Evolutionary conservation across 768 basidiomycete genomes (phyloP).

Genomic region (Hydnomerulius pinastri): DNA sequence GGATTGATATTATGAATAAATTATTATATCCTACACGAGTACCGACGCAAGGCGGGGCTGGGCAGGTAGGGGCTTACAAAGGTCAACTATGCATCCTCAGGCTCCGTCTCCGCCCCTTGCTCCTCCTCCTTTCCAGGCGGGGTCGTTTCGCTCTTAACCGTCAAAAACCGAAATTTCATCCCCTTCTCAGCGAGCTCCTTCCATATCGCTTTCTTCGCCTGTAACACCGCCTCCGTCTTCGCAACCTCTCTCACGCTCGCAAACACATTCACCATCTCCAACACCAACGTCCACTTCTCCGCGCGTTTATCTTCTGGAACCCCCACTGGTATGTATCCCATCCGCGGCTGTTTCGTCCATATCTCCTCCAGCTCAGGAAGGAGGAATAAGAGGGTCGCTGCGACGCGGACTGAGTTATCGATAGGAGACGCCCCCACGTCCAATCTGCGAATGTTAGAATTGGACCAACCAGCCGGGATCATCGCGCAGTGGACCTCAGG

Average conservation of each 20-base stretch:
- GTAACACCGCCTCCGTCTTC: neutral
- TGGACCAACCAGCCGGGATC: neutral
- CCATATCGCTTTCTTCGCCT: neutral
- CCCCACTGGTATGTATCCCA: neutral
- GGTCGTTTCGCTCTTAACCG: too few species aligned
- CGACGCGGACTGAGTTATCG: neutral
- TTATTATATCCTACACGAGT: too few species aligned
- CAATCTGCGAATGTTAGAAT: neutral
- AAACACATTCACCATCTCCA: neutral
- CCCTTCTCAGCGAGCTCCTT: constrained; percentile 5
- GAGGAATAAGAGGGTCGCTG: neutral
- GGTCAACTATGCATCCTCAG: too few species aligned
- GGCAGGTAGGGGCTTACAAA: too few species aligned
- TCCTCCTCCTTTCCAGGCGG: too few species aligned
- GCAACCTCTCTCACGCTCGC: neutral
- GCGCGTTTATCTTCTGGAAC: neutral
- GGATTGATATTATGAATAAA: too few species aligned
- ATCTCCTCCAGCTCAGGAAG: neutral
- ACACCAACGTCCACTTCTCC: constrained; percentile 1
- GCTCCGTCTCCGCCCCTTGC: too few species aligned
- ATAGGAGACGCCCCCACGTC: constrained; percentile 3
- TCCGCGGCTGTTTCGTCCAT: neutral
- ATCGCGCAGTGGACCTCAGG: neutral
- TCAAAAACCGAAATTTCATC: too few species aligned
- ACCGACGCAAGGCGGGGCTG: too few species aligned